Conservation (phyloP, 108 stramenopile genomes). For the Cyclotella choctawhatcheeana region DNA sequence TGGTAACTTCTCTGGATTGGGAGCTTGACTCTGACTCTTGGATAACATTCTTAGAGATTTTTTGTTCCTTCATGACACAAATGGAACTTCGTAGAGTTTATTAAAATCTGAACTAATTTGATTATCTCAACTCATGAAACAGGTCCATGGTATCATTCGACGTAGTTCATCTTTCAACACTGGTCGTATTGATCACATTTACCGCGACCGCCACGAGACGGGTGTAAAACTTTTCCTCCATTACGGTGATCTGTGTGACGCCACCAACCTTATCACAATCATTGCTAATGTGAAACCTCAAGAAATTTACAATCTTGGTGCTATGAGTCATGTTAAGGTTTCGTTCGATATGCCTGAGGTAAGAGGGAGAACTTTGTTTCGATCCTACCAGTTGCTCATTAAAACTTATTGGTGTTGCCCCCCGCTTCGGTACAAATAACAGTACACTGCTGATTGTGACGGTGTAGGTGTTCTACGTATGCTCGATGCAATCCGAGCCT, state of each 20-base stretch:
- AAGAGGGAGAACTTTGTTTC: not conserved
- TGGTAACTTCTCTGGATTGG: too few relatives aligned
- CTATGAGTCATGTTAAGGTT: conserved; percentile 99
- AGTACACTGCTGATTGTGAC: conserved; percentile 98
- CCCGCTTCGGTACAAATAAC: not conserved
- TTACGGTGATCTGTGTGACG: conserved; percentile 99
- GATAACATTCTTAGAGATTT: too few relatives aligned
- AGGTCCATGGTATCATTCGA: conserved; percentile 98
- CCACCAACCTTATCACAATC: conserved; percentile 95
- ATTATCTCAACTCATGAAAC: not conserved
- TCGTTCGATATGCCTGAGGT: conserved; percentile 99
- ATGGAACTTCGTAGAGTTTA: not conserved
- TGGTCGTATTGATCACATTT: conserved; percentile 98
- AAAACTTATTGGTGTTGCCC: not conserved
- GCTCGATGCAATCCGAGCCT: conserved; percentile 97
- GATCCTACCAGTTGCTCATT: not conserved
- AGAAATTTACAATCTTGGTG: conserved; percentile 99
- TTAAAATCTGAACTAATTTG: not conserved
- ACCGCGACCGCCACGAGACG: conserved; percentile 95
- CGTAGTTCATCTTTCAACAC: conserved; percentile 99
- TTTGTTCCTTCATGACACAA: too few relatives aligned
- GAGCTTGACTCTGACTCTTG: too few relatives aligned
- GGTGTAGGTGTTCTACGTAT: conserved; percentile 98
- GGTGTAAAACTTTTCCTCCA: conserved; percentile 96
- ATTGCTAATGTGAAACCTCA: conserved; percentile 85